These are phyloP conservation scores for Tetradesmus lagerheimii DNA, from an alignment of 139 green algal genomes.

Conservation along the genomic window DNA sequence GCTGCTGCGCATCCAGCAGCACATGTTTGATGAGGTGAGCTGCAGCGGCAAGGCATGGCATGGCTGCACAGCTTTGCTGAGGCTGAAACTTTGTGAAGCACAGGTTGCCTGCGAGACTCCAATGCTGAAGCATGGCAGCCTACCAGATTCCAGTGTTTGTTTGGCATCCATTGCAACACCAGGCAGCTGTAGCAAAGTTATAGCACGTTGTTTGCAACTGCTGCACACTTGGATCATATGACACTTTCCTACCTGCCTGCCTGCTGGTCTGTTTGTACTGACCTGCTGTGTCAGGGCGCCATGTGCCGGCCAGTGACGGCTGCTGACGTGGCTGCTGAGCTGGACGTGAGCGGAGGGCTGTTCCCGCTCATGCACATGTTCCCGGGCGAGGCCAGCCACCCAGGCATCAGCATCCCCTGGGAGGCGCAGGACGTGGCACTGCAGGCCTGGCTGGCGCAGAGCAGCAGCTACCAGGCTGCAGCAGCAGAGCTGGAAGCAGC, in stretches of 20 bases:
- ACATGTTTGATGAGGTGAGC: slow-evolving; percentile 51
- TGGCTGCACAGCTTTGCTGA: no score
- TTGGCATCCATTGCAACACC: no score
- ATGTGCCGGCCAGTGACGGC: background rate
- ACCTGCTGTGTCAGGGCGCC: background rate
- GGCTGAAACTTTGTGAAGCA: no score
- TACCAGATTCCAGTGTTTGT: no score
- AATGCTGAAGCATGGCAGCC: no score
- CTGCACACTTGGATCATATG: no score
- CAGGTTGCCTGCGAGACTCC: no score
- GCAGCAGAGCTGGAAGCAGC: background rate
- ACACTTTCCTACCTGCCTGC: background rate
- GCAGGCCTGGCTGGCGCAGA: slow-evolving; percentile 29
- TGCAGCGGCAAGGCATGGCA: background rate
- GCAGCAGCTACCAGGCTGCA: background rate
- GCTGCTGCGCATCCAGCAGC: slow-evolving; percentile 57
- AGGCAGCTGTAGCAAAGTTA: no score
- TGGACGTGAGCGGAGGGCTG: slow-evolving; percentile 54
- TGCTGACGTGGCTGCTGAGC: slow-evolving; percentile 49
- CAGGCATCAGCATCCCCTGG: slow-evolving; percentile 51
- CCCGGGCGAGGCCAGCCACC: slow-evolving; percentile 21
- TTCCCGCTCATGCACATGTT: slow-evolving; percentile 67
- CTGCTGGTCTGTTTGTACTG: background rate
- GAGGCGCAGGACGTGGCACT: slow-evolving; percentile 31
- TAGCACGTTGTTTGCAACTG: background rate